These are phyloP conservation scores for Ophiostoma perfectum DNA, from an alignment of 2,329 filamentous ascomycete genomes.

Conservation along the genomic window DNA sequence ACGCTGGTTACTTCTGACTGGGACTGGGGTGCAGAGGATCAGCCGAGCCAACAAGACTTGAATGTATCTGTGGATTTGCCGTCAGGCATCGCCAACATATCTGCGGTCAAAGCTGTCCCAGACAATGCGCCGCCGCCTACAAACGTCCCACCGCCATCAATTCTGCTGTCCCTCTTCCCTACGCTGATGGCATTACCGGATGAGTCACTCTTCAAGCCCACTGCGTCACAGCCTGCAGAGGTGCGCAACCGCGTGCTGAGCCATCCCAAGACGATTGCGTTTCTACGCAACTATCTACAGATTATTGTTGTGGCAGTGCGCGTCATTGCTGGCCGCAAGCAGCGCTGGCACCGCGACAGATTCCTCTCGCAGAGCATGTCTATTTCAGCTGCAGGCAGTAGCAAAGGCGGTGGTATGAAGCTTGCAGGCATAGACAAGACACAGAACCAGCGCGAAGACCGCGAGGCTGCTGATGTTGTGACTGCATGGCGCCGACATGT, in stretches of 20 bases:
- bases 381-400: constrained; percentile 61
- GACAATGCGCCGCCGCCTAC: constrained; percentile 58
- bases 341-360: constrained; percentile 86
- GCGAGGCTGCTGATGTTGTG: constrained; percentile 74
- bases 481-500: constrained; percentile 69
- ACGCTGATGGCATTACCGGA: constrained; percentile 62
- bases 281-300: constrained; percentile 59
- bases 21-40: constrained; percentile 47
- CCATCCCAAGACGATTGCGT: constrained; percentile 56
- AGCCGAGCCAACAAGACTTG: constrained; percentile 3
- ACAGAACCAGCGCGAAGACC: constrained; percentile 75
- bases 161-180: constrained; percentile 73
- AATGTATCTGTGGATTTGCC: constrained; percentile 8
- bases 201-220: constrained; percentile 58
- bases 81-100: constrained; percentile 19
- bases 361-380: constrained; percentile 82
- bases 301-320: constrained; percentile 66
- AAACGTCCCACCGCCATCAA: constrained; percentile 82
- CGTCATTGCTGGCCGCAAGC: constrained; percentile 75
- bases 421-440: constrained; percentile 77
- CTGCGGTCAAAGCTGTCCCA: constrained; percentile 23
- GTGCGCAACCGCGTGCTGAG: constrained; percentile 60
- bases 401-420: constrained; percentile 80
- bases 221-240: constrained; percentile 52
- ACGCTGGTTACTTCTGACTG: constrained; percentile 34